Conservation (phyloP, 1,284 basidiomycete genomes). For the Ustilago hordei region DNA sequence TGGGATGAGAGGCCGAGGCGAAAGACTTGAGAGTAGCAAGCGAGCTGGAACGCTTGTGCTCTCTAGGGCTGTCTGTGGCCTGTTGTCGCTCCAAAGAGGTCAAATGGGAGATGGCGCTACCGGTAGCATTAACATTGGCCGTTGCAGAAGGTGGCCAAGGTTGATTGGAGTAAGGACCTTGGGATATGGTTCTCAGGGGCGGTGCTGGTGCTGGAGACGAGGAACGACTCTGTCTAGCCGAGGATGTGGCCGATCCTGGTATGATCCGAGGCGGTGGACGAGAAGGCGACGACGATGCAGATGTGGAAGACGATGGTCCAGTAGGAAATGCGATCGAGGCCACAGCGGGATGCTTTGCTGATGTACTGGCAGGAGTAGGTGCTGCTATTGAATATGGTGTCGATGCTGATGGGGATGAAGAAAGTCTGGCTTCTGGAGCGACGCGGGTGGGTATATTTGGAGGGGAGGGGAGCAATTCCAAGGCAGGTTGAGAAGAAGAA, state of each 20-base stretch:
- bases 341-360: conserved; percentile 14
- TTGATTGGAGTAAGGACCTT: conserved; percentile 16
- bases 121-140: conserved; percentile 42
- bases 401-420: conserved; percentile 12
- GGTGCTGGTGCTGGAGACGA: conserved; percentile 45
- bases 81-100: conserved; percentile 35
- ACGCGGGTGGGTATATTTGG: conserved; percentile 14
- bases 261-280: conserved; percentile 3
- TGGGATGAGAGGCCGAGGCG: conserved; percentile 24
- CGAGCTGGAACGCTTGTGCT: conserved; percentile 40
- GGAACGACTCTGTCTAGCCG: conserved; percentile 29
- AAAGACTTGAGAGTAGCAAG: conserved; percentile 36
- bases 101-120: conserved; percentile 31
- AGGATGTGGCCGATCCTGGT: conserved; percentile 24
- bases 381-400: conserved; percentile 10
- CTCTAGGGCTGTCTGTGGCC: conserved; percentile 29
- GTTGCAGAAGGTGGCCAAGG: conserved; percentile 29
- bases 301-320: conserved; percentile 11
- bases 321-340: conserved; percentile 25
- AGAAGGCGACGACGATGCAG: conserved; percentile 1
- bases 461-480: not conserved
- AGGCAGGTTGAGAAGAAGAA: not conserved
- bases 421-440: conserved; percentile 6
- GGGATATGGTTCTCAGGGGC: conserved; percentile 37
- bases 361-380: not conserved